Percentiles rank a stretch among this genome's conserved stretches.
Conservation (phyloP, 2,329 filamentous ascomycete genomes). For the Fusarium sp. region DNA sequence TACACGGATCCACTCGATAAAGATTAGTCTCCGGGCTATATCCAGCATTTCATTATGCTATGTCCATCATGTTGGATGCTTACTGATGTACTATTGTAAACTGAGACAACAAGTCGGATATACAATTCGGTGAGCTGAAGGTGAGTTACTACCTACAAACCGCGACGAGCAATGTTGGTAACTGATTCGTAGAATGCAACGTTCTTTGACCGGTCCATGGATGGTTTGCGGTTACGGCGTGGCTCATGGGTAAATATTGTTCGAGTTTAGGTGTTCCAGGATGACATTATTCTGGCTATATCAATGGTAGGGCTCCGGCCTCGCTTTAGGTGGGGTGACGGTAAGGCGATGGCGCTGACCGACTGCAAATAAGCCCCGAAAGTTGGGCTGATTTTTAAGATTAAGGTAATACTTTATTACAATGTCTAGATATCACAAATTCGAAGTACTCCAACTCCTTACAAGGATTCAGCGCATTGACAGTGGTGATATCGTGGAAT, state of each 20-base stretch:
- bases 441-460: slow-evolving; percentile 5
- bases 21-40: no score
- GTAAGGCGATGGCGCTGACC: slow-evolving; percentile 17
- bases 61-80: no score
- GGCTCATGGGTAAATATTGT: neutral
- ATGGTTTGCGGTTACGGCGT: neutral
- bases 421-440: neutral
- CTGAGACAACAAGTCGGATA: no score
- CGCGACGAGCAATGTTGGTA: no score
- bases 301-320: slow-evolving; percentile 27
- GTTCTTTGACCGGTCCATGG: slow-evolving; percentile 5
- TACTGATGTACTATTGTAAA: no score
- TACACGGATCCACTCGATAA: no score
- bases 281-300: neutral
- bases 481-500: slow-evolving; percentile 20
- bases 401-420: neutral
- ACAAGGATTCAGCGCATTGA: neutral
- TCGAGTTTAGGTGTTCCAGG: neutral
- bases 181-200: no score
- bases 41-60: no score
- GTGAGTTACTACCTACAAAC: no score
- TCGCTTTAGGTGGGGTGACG: slow-evolving; percentile 41
- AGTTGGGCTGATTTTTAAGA: neutral
- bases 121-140: no score
- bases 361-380: slow-evolving; percentile 1